Evolutionary conservation across 2,329 filamentous ascomycete species (phyloP).

Genomic region (Colletotrichum phormii): DNA sequence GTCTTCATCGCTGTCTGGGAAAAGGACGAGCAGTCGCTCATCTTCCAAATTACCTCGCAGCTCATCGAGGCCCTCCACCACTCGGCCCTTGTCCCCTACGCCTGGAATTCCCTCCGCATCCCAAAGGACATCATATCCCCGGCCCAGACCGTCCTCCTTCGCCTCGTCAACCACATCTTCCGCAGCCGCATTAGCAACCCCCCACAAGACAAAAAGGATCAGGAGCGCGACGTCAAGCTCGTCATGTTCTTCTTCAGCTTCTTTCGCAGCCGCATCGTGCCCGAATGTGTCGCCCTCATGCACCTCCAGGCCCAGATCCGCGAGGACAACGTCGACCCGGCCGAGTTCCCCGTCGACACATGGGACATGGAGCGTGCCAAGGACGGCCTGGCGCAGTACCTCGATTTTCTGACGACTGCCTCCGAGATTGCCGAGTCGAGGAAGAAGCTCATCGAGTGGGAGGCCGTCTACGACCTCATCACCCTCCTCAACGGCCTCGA

Average conservation of each 20-base stretch:
- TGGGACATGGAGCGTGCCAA: slow-evolving; percentile 99
- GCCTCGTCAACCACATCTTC: slow-evolving; percentile 91
- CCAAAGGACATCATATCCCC: slow-evolving; percentile 97
- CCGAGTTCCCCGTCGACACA: slow-evolving; percentile 92
- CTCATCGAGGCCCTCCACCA: slow-evolving; percentile 94
- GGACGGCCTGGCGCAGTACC: slow-evolving; percentile 92
- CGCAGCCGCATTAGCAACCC: slow-evolving; percentile 62
- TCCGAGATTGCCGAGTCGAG: slow-evolving; percentile 89
- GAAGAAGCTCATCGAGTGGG: slow-evolving; percentile 88
- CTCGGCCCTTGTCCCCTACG: slow-evolving; percentile 89
- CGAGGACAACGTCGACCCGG: slow-evolving; percentile 77
- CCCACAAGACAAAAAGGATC: slow-evolving; percentile 62
- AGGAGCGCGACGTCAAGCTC: slow-evolving; percentile 67
- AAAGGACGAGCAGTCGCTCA: slow-evolving; percentile 90
- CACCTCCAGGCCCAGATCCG: slow-evolving; percentile 92
- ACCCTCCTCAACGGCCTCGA: slow-evolving; percentile 89
- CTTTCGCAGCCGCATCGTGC: slow-evolving; percentile 92
- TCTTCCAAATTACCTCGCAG: slow-evolving; percentile 96
- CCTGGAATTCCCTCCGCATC: slow-evolving; percentile 91
- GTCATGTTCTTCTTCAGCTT: slow-evolving; percentile 94
- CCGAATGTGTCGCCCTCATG: slow-evolving; percentile 94
- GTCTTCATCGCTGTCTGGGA: slow-evolving; percentile 99
- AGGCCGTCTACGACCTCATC: slow-evolving; percentile 88
- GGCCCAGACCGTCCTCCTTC: slow-evolving; percentile 91
- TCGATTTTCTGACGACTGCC: slow-evolving; percentile 92